phyloP scores from a whole-genome alignment of 2,329 filamentous ascomycete genomes.

The Ophiocordyceps polyrhachis-furcata region DNA sequence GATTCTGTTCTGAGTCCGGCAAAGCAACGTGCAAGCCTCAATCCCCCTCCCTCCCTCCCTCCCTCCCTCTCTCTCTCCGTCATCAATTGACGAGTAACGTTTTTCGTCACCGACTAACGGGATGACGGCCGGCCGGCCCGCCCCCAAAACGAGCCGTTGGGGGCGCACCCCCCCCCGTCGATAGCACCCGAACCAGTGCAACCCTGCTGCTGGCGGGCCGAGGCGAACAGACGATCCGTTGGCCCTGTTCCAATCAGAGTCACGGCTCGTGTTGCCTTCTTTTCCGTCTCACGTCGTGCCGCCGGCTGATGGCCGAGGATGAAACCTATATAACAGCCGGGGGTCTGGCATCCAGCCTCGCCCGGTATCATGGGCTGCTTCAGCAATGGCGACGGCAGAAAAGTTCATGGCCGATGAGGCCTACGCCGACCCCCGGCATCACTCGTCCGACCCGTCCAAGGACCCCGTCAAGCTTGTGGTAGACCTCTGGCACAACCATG shows the following conservation, averaged over 20 bases:
- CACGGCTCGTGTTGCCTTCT: not conserved
- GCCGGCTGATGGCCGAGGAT: not conserved
- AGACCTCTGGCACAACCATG: conserved; percentile 9
- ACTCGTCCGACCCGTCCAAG: conserved; percentile 15
- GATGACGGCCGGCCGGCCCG: no score
- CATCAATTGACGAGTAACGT: no score
- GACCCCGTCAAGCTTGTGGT: conserved; percentile 14
- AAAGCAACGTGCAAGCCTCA: no score
- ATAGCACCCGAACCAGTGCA: not conserved
- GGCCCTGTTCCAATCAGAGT: not conserved
- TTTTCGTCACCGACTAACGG: no score
- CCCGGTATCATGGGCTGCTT: not conserved
- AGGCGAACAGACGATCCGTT: not conserved
- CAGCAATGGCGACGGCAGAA: conserved; percentile 14
- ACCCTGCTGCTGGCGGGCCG: not conserved
- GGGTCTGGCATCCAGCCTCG: not conserved
- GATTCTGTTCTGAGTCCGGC: no score
- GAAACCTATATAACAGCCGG: not conserved
- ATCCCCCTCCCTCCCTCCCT: no score
- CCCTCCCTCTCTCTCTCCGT: no score
- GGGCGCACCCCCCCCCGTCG: no score
- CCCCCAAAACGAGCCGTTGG: no score
- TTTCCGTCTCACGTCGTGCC: not conserved
- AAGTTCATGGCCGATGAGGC: conserved; percentile 20
- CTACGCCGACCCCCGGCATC: conserved; percentile 14